Base-by-base conservation (phyloP, 1,139 yeast species). In the Geotrichum aggregatum region DNA sequence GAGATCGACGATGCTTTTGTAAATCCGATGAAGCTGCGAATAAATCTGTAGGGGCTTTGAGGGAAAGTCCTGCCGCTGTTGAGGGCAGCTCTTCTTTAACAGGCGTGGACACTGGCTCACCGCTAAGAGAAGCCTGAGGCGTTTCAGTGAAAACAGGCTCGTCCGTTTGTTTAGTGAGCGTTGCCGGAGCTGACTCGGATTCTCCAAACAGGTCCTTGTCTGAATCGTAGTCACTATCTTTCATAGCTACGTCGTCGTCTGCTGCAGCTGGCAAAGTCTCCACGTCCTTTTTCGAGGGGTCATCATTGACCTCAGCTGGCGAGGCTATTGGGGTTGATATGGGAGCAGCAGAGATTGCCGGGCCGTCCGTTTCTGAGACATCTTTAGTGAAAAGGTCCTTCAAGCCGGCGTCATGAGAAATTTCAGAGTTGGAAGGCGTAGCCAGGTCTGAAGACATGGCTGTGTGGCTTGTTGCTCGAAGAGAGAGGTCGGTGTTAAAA, bases 201-300 rank as follows among this genome's bases (percentile, higher is more conserved):
- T 24, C 47, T 14, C 47, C 51, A 41, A 41, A 46, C 16, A 46
- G 16, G n/a, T 47, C 51, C 7, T 41, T 28, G 18, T 45, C 43
- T 6, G 18, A 13, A 14, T 47, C 51, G 8, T 47, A 28, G 22
- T 28, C 33, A 7, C 7, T 19, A 21, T 47, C 47, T 14, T 33
- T 34, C 34, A 31, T 42, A n/a, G 47, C 3, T n/a, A 16, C 26
- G 18, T 22, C 38, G 13, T 41, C 40, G 5, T 31, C 34, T 3
- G 3, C 21, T 14, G 40, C 41, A 35, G 8, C 36, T 18, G 36
- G 14, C 6, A 13, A n/a, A 6, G 39, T 13, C 39, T 33, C 28
- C 8, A 22, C 33, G 11, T 44, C 31, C 26, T 11, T 42, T 16
- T 21, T 44, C 3, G 48, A 35, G 16, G 31, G 4, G 16, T 10